Conservation (phyloP, 148 eudicot species). For the Camellia sinensis region DNA sequence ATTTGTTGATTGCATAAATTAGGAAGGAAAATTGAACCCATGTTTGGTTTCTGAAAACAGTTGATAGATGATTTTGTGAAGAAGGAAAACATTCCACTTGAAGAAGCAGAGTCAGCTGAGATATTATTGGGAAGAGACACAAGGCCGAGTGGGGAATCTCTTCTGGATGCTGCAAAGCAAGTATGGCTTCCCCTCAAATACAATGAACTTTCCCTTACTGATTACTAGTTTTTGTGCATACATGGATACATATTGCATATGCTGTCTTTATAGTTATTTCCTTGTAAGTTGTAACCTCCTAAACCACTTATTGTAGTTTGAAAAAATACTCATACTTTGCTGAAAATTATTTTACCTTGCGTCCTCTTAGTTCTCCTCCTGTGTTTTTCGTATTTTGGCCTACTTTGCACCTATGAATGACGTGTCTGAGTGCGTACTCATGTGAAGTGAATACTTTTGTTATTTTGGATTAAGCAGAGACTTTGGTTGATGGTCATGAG, state of each 20-base stretch:
- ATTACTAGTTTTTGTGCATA: background rate
- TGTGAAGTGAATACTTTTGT: background rate
- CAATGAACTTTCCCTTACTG: background rate
- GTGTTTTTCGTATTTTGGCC: background rate
- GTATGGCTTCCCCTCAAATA: conserved; percentile 31
- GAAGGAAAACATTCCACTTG: conserved; percentile 66
- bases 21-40: background rate
- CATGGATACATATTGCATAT: background rate
- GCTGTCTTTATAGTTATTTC: background rate
- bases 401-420: background rate
- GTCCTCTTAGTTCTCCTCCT: background rate
- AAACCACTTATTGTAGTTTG: background rate
- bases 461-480: background rate
- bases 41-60: conserved; percentile 35
- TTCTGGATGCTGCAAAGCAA: conserved; percentile 83
- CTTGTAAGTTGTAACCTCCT: background rate
- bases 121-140: conserved; percentile 91
- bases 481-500: background rate
- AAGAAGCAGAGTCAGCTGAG: conserved; percentile 42
- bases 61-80: conserved; percentile 65
- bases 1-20: background rate
- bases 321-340: background rate
- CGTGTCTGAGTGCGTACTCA: background rate
- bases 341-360: background rate
- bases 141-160: conserved; percentile 88